Conservation (phyloP, 2,329 filamentous ascomycete species). For the Cercospora sesami region DNA sequence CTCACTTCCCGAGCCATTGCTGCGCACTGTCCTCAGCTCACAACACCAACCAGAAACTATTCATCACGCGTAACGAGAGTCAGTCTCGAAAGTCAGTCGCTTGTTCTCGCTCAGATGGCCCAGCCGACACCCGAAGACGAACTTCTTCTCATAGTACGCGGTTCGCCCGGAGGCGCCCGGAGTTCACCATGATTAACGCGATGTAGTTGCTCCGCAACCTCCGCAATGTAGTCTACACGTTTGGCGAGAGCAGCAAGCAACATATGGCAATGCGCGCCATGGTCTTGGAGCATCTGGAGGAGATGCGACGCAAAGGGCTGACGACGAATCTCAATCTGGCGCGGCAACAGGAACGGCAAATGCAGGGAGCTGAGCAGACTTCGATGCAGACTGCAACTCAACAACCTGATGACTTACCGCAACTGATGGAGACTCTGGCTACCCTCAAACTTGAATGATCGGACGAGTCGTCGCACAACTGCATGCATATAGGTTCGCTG, state of each 20-base stretch:
- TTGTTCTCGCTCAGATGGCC: background rate
- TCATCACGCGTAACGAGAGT: background rate
- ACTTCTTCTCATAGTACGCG: constrained; percentile 28
- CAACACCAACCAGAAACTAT: background rate
- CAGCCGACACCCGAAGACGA: constrained; percentile 33
- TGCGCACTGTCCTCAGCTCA: background rate
- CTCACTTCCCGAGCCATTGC: background rate
- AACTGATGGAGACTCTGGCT: constrained; percentile 10
- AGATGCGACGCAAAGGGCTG: constrained; percentile 32
- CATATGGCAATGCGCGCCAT: constrained; percentile 35
- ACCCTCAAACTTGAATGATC: background rate
- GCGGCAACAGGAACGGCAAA: constrained; percentile 1
- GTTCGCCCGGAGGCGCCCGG: background rate
- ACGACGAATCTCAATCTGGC: constrained; percentile 32
- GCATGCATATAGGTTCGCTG: background rate
- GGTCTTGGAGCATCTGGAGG: constrained; percentile 37
- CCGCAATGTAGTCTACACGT: constrained; percentile 40
- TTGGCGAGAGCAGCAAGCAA: constrained; percentile 38
- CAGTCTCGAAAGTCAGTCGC: background rate
- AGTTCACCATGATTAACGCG: background rate
- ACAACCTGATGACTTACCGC: constrained; percentile 13
- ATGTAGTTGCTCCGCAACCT: constrained; percentile 40
- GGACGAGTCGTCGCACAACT: background rate
- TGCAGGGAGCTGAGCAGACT: constrained; percentile 11
- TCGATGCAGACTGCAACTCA: background rate